Conservation (phyloP, 1,284 basidiomycete genomes). For the Apiotrichum akiyoshidainum region DNA sequence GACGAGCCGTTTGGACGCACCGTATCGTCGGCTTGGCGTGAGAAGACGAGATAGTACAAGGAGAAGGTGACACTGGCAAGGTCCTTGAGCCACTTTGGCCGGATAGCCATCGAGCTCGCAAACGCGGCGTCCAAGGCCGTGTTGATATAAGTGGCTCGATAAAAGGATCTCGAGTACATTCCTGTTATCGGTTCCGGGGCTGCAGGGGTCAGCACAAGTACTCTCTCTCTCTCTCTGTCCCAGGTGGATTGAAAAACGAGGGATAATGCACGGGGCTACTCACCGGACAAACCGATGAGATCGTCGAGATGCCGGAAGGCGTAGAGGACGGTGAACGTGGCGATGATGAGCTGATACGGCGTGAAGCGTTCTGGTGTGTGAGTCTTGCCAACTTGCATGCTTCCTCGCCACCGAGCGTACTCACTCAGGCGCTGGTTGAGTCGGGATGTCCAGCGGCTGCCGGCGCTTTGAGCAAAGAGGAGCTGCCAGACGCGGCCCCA, state of each 20-base stretch:
- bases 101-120: conserved; percentile 87
- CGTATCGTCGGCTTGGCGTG: conserved; percentile 91
- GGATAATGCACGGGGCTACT: conserved; percentile 38
- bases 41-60: conserved; percentile 88
- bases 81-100: conserved; percentile 88
- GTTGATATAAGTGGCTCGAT: conserved; percentile 92
- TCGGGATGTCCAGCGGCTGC: conserved; percentile 39
- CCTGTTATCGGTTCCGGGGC: not conserved
- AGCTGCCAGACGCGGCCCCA: conserved; percentile 30
- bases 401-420: conserved; percentile 13
- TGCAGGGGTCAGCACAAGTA: conserved; percentile 58
- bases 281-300: conserved; percentile 76
- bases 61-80: conserved; percentile 79
- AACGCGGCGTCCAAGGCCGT: conserved; percentile 96
- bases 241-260: not conserved
- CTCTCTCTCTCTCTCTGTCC: not conserved
- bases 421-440: conserved; percentile 46
- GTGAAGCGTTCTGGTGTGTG: conserved; percentile 68
- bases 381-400: not conserved
- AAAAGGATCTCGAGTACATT: conserved; percentile 88
- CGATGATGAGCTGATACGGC: conserved; percentile 90
- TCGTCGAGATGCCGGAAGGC: conserved; percentile 82
- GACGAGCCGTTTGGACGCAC: conserved; percentile 51
- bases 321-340: conserved; percentile 79
- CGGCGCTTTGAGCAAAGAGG: conserved; percentile 32